Conservation (phyloP, 2,329 filamentous ascomycete genomes). For the Monilinia aucupariae region DNA sequence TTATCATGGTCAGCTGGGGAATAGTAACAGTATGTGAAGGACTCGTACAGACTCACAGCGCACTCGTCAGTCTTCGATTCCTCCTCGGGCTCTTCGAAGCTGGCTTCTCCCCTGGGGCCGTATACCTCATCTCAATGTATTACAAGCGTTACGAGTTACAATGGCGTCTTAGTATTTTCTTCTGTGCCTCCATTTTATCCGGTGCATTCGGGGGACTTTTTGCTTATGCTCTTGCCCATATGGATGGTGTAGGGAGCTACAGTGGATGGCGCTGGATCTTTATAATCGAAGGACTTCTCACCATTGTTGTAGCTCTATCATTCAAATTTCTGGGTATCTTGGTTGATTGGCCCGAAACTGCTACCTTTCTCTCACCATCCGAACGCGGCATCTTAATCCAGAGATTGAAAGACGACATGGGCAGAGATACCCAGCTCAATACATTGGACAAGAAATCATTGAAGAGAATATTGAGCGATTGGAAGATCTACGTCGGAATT, state of each 20-base stretch:
- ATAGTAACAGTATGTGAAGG: constrained; percentile 28
- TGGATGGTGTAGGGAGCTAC: constrained; percentile 46
- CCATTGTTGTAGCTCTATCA: constrained; percentile 33
- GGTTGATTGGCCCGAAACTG: constrained; percentile 41
- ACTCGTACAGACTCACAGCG: constrained; percentile 48
- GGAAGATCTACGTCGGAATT: constrained; percentile 39
- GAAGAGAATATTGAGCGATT: constrained; percentile 41
- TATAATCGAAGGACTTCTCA: constrained; percentile 42
- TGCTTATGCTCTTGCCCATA: constrained; percentile 50
- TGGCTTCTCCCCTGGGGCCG: constrained; percentile 57
- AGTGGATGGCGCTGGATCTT: constrained; percentile 42
- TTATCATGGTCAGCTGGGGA: constrained; percentile 44
- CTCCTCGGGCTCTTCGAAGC: constrained; percentile 49
- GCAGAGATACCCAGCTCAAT: constrained; percentile 27
- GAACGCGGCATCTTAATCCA: constrained; percentile 34
- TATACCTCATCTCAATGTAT: constrained; percentile 45
- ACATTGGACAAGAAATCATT: constrained; percentile 36
- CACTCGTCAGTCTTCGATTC: constrained; percentile 62
- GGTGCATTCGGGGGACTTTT: constrained; percentile 52
- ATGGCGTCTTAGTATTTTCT: constrained; percentile 49
- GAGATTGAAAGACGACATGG: constrained; percentile 25
- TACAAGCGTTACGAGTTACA: constrained; percentile 47
- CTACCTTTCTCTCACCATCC: constrained; percentile 39
- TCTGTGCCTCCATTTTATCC: constrained; percentile 47
- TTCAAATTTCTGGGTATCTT: constrained; percentile 41